Conservation (phyloP, 305 asterid species). For the Fraxinus xanthoxyloides region DNA sequence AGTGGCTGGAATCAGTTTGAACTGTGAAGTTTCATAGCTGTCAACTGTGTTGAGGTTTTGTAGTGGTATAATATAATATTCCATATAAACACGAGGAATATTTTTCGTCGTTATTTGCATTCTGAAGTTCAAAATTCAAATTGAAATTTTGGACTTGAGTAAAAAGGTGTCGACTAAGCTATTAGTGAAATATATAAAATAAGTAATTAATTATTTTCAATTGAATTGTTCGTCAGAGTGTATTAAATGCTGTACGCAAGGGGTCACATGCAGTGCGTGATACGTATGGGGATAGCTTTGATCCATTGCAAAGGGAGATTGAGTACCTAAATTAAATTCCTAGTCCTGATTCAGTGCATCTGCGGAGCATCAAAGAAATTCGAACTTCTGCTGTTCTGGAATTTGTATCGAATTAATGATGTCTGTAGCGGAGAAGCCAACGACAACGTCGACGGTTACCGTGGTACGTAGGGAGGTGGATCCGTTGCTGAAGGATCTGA, state of each 20-base stretch:
- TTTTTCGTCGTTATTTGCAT: background rate
- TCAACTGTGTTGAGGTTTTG: background rate
- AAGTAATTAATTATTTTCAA: background rate
- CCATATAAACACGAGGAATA: background rate
- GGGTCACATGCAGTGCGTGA: slow-evolving; percentile 57
- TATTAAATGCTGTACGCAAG: slow-evolving; percentile 38
- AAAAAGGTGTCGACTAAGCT: background rate
- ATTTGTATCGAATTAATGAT: slow-evolving; percentile 21
- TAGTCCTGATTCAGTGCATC: background rate
- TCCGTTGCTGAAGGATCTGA: slow-evolving; percentile 84
- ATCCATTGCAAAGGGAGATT: slow-evolving; percentile 9
- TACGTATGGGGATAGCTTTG: slow-evolving; percentile 27
- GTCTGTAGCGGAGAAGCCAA: slow-evolving; percentile 47
- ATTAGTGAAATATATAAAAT: too few relatives aligned
- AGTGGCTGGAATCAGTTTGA: background rate
- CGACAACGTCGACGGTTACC: slow-evolving; percentile 29
- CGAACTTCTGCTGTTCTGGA: background rate
- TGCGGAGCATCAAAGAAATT: background rate
- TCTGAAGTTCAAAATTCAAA: background rate
- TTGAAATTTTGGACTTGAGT: slow-evolving; percentile 17
- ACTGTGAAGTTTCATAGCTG: background rate
- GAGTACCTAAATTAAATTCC: background rate
- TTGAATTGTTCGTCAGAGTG: background rate
- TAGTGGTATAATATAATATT: background rate
- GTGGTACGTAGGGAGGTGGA: slow-evolving; percentile 45